Conservation (phyloP, 306 rosid species). For the Biancaea sappan region DNA sequence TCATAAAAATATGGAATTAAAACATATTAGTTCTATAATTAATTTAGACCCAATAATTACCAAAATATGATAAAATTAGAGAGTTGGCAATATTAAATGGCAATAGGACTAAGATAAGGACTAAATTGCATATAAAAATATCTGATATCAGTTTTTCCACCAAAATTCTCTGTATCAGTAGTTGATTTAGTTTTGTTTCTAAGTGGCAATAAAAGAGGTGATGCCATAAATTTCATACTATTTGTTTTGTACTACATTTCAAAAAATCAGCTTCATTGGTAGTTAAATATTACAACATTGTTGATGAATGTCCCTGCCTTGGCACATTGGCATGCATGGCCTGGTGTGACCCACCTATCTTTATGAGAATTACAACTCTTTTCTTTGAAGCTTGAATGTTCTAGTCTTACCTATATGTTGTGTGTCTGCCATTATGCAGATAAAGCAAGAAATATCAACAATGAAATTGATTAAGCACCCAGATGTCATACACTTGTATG, state of each 20-base stretch:
- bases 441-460: conserved; percentile 75
- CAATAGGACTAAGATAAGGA: too few species aligned
- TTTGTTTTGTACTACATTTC: not conserved
- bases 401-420: not conserved
- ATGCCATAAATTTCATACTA: not conserved
- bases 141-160: too few species aligned
- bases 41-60: too few species aligned
- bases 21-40: too few species aligned
- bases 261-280: not conserved
- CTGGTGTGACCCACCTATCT: not conserved
- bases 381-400: not conserved
- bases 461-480: conserved; percentile 77
- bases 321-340: not conserved
- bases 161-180: not conserved
- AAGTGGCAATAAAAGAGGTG: not conserved
- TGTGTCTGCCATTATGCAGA: conserved; percentile 47
- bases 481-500: conserved; percentile 67
- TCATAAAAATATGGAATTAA: too few species aligned
- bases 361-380: not conserved
- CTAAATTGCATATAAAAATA: too few species aligned
- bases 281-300: not conserved
- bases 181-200: not conserved
- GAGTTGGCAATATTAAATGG: too few species aligned
- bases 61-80: too few species aligned
- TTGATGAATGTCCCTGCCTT: not conserved